phyloP scores from a whole-genome alignment of 306 rosid genomes.

The Casuarina glauca region DNA sequence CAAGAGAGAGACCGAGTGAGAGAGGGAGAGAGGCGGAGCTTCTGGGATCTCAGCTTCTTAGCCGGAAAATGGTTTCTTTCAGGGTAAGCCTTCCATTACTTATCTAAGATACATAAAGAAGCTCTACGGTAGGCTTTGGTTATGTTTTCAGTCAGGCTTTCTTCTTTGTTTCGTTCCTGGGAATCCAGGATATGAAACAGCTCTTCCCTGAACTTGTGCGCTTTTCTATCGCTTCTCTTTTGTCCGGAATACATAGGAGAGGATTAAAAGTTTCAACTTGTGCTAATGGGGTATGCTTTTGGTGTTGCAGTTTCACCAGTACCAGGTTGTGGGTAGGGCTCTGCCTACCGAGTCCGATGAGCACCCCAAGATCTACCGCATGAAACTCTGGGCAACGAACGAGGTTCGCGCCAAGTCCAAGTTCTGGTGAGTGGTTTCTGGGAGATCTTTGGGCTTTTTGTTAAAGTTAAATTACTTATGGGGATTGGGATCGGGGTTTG shows the following conservation, averaged over 20 bases:
- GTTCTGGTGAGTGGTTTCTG: conserved; percentile 60
- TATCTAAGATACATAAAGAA: neutral
- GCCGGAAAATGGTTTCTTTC: conserved; percentile 56
- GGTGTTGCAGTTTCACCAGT: conserved; percentile 72
- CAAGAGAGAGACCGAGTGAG: conserved; percentile 1
- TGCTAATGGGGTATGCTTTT: conserved; percentile 1
- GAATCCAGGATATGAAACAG: neutral
- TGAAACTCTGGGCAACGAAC: conserved; percentile 96
- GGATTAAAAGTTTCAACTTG: neutral
- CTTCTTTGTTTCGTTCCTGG: neutral
- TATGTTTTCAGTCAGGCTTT: neutral
- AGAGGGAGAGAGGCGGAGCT: conserved; percentile 8
- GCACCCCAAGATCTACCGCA: conserved; percentile 83
- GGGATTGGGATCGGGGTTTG: neutral
- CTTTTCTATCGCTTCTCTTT: neutral
- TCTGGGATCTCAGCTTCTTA: conserved; percentile 6
- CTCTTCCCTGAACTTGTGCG: neutral
- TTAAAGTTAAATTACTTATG: neutral
- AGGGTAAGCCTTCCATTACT: conserved; percentile 37
- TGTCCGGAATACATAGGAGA: neutral
- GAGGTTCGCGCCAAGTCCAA: conserved; percentile 97
- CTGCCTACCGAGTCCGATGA: conserved; percentile 73
- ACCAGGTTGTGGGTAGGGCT: conserved; percentile 92
- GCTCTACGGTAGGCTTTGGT: neutral
- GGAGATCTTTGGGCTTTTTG: neutral